Base-by-base conservation (phyloP, 2,329 filamentous ascomycete genomes). In the Hyphodiscus sp. region DNA sequence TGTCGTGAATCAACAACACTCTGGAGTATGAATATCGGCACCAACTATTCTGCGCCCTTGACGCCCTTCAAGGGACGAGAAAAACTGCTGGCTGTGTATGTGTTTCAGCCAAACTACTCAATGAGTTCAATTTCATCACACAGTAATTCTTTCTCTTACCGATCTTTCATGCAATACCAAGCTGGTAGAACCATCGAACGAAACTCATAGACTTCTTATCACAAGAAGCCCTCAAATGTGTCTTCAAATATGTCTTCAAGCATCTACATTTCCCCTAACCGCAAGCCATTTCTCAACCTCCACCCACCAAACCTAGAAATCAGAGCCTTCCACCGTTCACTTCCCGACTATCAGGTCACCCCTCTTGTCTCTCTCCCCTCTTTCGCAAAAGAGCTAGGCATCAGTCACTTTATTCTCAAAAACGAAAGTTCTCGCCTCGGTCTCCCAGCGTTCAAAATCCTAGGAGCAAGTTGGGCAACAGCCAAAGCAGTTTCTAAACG, bases 401-500 rank as follows among this genome's bases (percentile, higher is more conserved):
- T 89, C 11, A 69, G 70, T 0, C 70, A 75, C 5, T 73, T 91
- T 2, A 75, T 83, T 41, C 63, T 91, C 58, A 92, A 92, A 64
- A 81, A 91, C 61, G 87, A 92, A 67, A 82, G 79, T 26, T 73
- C 70, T 50, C 78, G 87, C 5, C 80, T 89, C 41, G 83, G 83
- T 0, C 74, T 91, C 1, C 85, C 86, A 0, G 79, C 87, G 0
- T 92, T 91, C 74, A 94, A 94, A 68, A 87, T 91, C 45, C 77
- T 91, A 0, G 89, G 88, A 19, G 87, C 88, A 1, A 87, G 85
- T 0, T 92, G 86, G 86, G 86, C 80, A 0, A 76, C 80, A 2
- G 85, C 81, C 61, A 76, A 79, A 7, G 80, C 83, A 15, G 63
- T 89, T 7, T 65, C 71, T 0, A 63, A 70, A 1, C 67, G 70